Evolutionary conservation across 176 grass and related monocot species (phyloP).

Genomic region (Areca catechu): DNA sequence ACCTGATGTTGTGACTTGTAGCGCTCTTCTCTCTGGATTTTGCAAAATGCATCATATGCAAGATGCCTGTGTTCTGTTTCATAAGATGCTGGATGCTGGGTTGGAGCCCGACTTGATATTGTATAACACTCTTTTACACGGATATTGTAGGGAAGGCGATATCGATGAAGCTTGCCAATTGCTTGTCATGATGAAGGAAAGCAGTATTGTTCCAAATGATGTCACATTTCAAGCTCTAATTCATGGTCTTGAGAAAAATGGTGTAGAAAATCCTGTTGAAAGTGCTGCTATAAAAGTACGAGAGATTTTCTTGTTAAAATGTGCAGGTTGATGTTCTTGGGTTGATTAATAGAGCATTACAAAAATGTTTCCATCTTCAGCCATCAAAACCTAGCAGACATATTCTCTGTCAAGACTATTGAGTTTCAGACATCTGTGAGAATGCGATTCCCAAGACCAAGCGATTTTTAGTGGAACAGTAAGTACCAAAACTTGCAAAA

Average conservation of each 20-base stretch:
- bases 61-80: constrained; percentile 17
- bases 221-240: constrained; percentile 4
- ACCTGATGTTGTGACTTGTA: constrained; percentile 24
- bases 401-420: too few species aligned
- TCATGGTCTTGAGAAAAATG: constrained; percentile 16
- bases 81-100: constrained; percentile 24
- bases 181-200: constrained; percentile 14
- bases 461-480: too few species aligned
- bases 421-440: too few species aligned
- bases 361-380: too few species aligned
- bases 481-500: too few species aligned
- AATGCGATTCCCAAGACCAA: too few species aligned
- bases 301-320: not conserved
- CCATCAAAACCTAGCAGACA: too few species aligned
- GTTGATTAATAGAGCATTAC: too few species aligned
- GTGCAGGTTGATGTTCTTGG: too few species aligned
- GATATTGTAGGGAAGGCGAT: constrained; percentile 21
- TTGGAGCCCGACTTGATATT: constrained; percentile 21
- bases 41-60: constrained; percentile 15
- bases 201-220: constrained; percentile 12
- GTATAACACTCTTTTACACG: constrained; percentile 16
- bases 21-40: constrained; percentile 17
- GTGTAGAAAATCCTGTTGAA: constrained; percentile 12
- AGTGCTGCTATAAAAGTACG: constrained; percentile 2
- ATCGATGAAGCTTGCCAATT: constrained; percentile 8